Conservation (phyloP, 2,329 filamentous ascomycete genomes). For the Boeremia lycopersici region DNA sequence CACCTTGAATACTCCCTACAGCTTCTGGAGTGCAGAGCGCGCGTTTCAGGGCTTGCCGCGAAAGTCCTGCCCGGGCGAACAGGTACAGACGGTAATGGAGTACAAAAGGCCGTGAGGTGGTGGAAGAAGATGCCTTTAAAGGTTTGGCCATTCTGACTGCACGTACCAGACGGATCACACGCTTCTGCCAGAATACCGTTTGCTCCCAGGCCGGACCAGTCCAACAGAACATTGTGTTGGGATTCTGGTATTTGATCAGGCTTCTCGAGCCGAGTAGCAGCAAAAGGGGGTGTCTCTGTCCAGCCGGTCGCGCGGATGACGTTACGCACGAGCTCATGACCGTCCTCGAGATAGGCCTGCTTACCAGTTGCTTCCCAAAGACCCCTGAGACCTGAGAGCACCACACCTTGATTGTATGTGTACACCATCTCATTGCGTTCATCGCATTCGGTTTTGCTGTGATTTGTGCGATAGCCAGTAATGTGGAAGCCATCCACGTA, state of each 20-base stretch:
- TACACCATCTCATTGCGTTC: constrained; percentile 86
- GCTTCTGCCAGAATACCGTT: constrained; percentile 82
- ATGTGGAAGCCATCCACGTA: constrained; percentile 92
- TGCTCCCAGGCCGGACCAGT: constrained; percentile 77
- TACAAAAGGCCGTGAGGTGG: constrained; percentile 81
- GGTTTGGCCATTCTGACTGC: constrained; percentile 83
- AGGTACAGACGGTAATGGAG: constrained; percentile 59
- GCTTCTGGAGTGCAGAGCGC: constrained; percentile 58
- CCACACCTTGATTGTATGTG: constrained; percentile 93
- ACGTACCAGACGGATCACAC: constrained; percentile 76
- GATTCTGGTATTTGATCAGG: constrained; percentile 12
- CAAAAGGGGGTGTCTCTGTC: constrained; percentile 42
- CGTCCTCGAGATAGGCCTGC: constrained; percentile 74
- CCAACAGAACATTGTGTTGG: background rate
- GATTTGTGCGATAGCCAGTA: constrained; percentile 61
- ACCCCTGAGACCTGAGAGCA: constrained; percentile 80
- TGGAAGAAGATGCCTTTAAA: constrained; percentile 98
- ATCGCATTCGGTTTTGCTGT: constrained; percentile 75
- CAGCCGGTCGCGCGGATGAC: constrained; percentile 83
- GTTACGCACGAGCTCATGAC: constrained; percentile 74
- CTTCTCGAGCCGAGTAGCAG: constrained; percentile 1
- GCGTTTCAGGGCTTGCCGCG: constrained; percentile 38
- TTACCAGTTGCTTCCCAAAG: constrained; percentile 80
- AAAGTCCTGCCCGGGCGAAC: constrained; percentile 54
- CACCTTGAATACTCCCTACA: constrained; percentile 74